Conservation (phyloP, 257 asterid genomes). For the Nyctanthes arbortristis region DNA sequence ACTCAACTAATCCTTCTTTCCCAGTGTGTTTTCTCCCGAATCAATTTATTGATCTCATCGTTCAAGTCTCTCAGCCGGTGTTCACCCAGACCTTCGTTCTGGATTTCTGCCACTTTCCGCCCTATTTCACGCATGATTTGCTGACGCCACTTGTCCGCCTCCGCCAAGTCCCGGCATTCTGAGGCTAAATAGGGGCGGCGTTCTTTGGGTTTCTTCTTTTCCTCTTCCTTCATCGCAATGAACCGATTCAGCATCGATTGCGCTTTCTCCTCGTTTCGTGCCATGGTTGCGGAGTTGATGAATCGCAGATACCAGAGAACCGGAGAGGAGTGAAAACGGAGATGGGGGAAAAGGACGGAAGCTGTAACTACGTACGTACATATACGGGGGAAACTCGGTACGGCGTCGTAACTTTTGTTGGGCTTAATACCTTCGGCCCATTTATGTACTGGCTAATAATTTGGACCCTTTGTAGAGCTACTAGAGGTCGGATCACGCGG, state of each 20-base stretch:
- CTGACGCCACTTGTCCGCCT: conserved; percentile 99
- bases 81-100: conserved; percentile 92
- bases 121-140: conserved; percentile 96
- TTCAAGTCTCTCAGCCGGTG: conserved; percentile 88
- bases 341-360: too few species aligned
- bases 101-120: conserved; percentile 86
- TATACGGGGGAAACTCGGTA: too few species aligned
- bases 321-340: too few species aligned
- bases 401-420: too few species aligned
- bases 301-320: not conserved
- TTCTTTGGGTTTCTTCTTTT: conserved; percentile 87
- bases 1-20: conserved; percentile 87
- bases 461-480: too few species aligned
- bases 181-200: conserved; percentile 97
- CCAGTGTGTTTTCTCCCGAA: conserved; percentile 91
- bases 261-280: conserved; percentile 98
- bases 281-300: conserved; percentile 59
- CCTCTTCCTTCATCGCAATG: conserved; percentile 83
- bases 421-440: too few species aligned
- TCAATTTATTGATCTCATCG: conserved; percentile 91
- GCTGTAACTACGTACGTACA: too few species aligned
- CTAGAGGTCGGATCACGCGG: too few species aligned
- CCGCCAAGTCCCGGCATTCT: conserved; percentile 94
- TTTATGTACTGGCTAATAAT: too few species aligned
- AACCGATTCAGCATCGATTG: conserved; percentile 94